Evolutionary conservation across 441 rosid species (phyloP).

Genomic region (Pelargonium fulgidum): DNA sequence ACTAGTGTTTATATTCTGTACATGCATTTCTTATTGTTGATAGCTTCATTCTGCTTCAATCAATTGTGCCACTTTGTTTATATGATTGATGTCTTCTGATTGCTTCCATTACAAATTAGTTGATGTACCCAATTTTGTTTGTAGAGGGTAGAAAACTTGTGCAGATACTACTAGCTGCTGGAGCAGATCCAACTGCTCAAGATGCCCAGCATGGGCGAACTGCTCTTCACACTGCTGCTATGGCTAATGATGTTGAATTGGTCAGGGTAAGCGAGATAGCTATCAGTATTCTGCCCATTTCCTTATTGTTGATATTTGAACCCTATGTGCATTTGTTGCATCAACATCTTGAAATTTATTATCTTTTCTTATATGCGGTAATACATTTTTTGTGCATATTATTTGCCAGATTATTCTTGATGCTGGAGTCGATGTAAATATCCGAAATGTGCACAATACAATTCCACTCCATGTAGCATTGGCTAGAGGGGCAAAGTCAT

Average conservation of each 20-base stretch:
- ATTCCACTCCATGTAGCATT: constrained; percentile 95
- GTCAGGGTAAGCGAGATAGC: constrained; percentile 57
- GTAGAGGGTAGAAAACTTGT: constrained; percentile 95
- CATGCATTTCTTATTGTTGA: no score
- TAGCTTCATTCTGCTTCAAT: background rate
- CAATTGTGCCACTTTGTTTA: background rate
- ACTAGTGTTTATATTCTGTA: background rate
- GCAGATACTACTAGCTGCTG: constrained; percentile 77
- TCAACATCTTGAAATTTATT: background rate
- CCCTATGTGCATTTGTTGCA: constrained; percentile 5
- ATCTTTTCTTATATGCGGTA: background rate
- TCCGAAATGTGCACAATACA: constrained; percentile 76
- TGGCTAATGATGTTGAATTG: constrained; percentile 87
- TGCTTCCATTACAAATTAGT: background rate
- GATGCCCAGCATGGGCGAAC: constrained; percentile 88
- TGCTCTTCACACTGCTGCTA: constrained; percentile 89
- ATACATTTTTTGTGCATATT: constrained; percentile 18
- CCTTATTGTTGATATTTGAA: background rate
- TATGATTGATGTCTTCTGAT: background rate
- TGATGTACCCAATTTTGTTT: constrained; percentile 18
- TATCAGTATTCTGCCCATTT: background rate
- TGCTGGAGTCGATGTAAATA: constrained; percentile 94
- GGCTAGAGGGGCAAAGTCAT: constrained; percentile 86
- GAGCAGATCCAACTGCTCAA: constrained; percentile 88
- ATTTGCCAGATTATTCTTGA: constrained; percentile 73